These are phyloP conservation scores for Aureobasidium sp. DNA, from an alignment of 2,329 filamentous ascomycete species.

Conservation along the genomic window DNA sequence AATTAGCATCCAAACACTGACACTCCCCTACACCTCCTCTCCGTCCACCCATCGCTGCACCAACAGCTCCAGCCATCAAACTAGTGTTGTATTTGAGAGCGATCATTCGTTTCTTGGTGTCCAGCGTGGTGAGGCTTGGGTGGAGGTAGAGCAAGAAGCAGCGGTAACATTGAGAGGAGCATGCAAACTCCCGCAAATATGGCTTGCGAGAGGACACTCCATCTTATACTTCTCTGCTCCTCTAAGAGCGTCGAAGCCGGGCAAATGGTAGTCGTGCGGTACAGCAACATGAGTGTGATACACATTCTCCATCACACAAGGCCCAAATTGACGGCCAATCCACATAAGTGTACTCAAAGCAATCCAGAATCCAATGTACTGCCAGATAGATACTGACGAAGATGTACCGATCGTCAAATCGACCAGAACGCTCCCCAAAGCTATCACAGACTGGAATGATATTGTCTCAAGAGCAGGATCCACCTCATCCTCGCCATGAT, in stretches of 20 bases:
- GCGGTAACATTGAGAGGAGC: not conserved
- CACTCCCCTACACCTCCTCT: not conserved
- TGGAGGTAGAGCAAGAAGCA: too few species aligned
- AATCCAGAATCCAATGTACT: not conserved
- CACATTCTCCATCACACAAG: too few species aligned
- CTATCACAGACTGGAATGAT: not conserved
- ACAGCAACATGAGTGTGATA: too few species aligned
- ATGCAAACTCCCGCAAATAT: not conserved
- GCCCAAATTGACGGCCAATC: not conserved
- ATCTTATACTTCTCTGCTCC: not conserved
- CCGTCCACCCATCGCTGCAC: not conserved
- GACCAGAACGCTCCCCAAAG: not conserved
- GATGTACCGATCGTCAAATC: too few species aligned
- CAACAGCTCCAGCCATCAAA: not conserved
- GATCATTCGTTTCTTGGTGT: too few species aligned
- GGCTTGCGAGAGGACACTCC: not conserved
- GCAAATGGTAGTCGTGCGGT: too few species aligned
- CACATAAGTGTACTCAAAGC: not conserved
- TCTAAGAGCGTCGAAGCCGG: not conserved
- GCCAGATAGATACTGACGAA: not conserved
- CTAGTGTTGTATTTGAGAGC: too few species aligned
- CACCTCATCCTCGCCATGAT: not conserved
- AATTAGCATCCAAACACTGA: not conserved
- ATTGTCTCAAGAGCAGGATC: not conserved
- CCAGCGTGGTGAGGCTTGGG: not conserved